Percentiles rank a stretch among this genome's conserved stretches.
These are phyloP conservation scores for Auricularia sp. DNA, from an alignment of 768 basidiomycete species.

Conservation along the genomic window DNA sequence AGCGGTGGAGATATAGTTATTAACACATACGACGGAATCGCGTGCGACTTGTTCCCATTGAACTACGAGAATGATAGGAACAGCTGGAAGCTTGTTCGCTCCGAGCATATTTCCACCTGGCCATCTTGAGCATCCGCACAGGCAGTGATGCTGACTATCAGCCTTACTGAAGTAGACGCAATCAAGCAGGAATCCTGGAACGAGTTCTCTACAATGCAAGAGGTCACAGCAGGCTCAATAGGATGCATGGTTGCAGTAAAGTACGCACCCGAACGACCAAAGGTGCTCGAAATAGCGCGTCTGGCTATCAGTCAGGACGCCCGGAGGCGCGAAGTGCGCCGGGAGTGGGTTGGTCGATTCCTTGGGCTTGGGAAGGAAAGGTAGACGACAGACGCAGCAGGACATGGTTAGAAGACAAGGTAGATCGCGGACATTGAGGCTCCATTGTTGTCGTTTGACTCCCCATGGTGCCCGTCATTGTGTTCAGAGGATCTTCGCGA, in stretches of 20 bases:
- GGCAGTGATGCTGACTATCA: no score
- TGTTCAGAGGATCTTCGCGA: no score
- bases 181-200: no score
- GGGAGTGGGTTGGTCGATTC: constrained; percentile 8
- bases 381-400: constrained; percentile 20
- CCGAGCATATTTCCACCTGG: no score
- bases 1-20: background rate
- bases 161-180: no score
- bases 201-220: no score
- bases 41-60: background rate
- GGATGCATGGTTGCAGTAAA: background rate
- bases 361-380: constrained; percentile 15
- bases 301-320: constrained; percentile 12
- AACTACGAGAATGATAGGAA: no score
- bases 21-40: background rate
- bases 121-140: no score
- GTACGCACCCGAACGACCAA: background rate
- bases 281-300: constrained; percentile 12
- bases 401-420: constrained; percentile 12
- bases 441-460: no score
- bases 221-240: background rate
- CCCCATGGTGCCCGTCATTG: no score
- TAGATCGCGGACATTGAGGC: no score
- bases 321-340: constrained; percentile 8
- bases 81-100: no score